phyloP scores from a whole-genome alignment of 192 early-diverging fungal genomes.

The Backusella liffmaniae region DNA sequence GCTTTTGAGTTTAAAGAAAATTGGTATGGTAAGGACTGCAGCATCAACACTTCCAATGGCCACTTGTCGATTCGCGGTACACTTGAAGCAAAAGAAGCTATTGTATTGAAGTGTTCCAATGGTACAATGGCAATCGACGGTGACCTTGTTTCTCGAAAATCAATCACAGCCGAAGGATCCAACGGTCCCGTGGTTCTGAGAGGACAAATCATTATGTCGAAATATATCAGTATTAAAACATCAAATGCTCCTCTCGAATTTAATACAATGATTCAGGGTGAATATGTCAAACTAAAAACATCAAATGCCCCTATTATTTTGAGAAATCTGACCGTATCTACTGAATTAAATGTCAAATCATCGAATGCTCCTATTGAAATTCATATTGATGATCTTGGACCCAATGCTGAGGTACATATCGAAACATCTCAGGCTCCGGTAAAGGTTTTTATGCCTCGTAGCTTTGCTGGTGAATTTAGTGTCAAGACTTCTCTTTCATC shows the following conservation, averaged over 20 bases:
- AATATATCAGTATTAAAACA: neutral
- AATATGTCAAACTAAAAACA: neutral
- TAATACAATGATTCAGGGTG: neutral
- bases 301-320: neutral
- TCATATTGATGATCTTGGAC: constrained; percentile 8
- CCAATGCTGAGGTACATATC: neutral
- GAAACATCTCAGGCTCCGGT: neutral
- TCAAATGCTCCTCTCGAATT: neutral
- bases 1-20: neutral
- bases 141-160: neutral
- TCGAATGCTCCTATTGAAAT: neutral
- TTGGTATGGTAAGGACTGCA: neutral
- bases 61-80: neutral
- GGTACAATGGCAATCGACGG: neutral
- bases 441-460: neutral
- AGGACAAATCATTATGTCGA: neutral
- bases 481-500: neutral
- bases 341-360: neutral
- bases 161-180: neutral
- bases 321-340: neutral
- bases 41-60: neutral
- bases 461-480: neutral
- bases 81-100: neutral
- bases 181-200: neutral
- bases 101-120: neutral